Base-by-base conservation (phyloP, 768 basidiomycete genomes). In the Crepidotus variabilis region DNA sequence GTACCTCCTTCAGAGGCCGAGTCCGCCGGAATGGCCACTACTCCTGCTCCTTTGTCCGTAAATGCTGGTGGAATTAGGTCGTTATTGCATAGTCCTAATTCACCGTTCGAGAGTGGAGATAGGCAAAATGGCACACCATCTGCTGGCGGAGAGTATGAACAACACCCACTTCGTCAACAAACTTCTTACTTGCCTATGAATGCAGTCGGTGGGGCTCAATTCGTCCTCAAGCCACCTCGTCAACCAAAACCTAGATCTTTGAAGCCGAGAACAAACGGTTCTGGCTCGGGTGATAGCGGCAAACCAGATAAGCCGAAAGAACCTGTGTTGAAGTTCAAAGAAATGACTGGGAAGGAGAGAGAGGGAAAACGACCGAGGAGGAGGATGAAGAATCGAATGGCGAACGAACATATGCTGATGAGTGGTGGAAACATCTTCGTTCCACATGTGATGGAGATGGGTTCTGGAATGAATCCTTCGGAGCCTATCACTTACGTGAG, bases 151-250 rank as follows among this genome's bases (percentile, higher is more conserved):
- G 55, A 56, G 50, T 56, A 56, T 9, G 55, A 56, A 51, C 54
- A 52, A 23, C 52, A 49, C 28, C 35, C 58, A 18, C 47, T 54
- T 49, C 43, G 58, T 39, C 50, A 59, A 35, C 50, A 55, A 50
- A 51, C 58, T 7, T 46, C 54, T 18, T 56, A 56, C 50, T 56
- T 56, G 22, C 54, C 58, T 20, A 59, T 51, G 20, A 59, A 50
- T 52, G 50, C 54, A 24, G 64, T 63, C 6, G 62, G 62, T n/a
- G 64, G 64, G 3, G 64, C 63, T 23, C 58, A 65, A 56, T 65
- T 61, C 39, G 60, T 63, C 43, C 56, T 65, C n/a, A 63, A 63
- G 35, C 62, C 62, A 0, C 59, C 64, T 6, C 55, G 58, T 36
- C 35, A 55, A 23, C 57, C 57, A 13, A 57, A 57, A 47, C 23